phyloP scores from a whole-genome alignment of 1,284 basidiomycete species.

The Rhodofomes roseus region DNA sequence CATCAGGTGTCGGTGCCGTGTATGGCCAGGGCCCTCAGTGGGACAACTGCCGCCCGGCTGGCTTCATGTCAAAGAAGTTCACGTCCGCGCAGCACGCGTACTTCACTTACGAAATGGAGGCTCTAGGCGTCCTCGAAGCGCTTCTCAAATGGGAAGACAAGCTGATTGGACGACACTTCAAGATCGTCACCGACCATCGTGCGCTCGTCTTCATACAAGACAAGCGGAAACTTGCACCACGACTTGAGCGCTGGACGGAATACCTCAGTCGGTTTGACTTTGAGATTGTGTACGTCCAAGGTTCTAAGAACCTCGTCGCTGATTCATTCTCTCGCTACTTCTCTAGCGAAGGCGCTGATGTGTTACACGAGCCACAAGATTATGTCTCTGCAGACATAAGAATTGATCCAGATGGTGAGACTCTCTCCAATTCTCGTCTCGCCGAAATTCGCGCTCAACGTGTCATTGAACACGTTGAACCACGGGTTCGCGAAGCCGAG shows the following conservation, averaged over 20 bases:
- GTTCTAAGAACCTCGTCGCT: conserved; percentile 29
- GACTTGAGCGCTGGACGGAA: conserved; percentile 32
- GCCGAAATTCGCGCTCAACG: conserved; percentile 9
- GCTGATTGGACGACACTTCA: conserved; percentile 24
- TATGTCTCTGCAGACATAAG: conserved; percentile 26
- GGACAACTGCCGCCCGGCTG: conserved; percentile 32
- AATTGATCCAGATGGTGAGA: conserved; percentile 22
- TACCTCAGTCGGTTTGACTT: conserved; percentile 32
- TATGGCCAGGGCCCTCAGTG: conserved; percentile 36
- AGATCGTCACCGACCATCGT: conserved; percentile 37
- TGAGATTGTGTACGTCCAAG: conserved; percentile 30
- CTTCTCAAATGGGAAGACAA: conserved; percentile 36
- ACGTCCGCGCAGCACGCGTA: conserved; percentile 36
- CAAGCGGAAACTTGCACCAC: conserved; percentile 14
- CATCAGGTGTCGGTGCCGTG: conserved; percentile 33
- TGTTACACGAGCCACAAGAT: conserved; percentile 18
- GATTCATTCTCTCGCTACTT: conserved; percentile 33
- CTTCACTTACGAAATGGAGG: conserved; percentile 33
- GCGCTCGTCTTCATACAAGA: conserved; percentile 32
- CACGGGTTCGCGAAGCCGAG: background rate
- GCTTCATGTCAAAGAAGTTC: conserved; percentile 40
- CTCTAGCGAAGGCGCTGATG: conserved; percentile 17
- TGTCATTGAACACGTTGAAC: background rate
- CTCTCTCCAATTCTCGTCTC: conserved; percentile 9
- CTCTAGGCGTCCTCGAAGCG: conserved; percentile 34